Conservation (phyloP, 371 early-diverging fungal species). For the Syncephalastrum racemosum region DNA sequence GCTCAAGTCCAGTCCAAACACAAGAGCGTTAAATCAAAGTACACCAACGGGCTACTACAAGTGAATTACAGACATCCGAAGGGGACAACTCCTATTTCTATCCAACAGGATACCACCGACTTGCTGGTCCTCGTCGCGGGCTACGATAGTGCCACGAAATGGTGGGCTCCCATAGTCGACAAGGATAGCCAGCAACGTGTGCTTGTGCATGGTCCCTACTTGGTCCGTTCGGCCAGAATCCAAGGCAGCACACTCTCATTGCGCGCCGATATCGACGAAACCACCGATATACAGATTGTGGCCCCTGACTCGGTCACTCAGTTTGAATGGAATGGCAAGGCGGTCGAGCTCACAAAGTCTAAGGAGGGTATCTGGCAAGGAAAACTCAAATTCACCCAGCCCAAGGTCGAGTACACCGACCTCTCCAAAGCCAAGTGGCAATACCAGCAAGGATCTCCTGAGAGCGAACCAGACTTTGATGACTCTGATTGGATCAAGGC, state of each 20-base stretch:
- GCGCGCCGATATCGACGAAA: no score
- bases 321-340: no score
- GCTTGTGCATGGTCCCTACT: no score
- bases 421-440: no score
- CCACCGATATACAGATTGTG: no score
- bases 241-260: no score
- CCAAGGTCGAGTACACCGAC: no score
- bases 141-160: slow-evolving; percentile 15
- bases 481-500: slow-evolving; percentile 12
- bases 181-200: not conserved
- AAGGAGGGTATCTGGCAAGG: no score
- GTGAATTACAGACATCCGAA: slow-evolving; percentile 21
- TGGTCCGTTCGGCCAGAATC: no score
- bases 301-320: no score
- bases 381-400: no score
- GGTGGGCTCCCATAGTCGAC: slow-evolving; percentile 17
- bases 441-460: slow-evolving; percentile 6
- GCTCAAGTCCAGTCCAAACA: slow-evolving; percentile 1
- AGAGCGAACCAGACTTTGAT: slow-evolving; percentile 12
- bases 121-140: slow-evolving; percentile 16
- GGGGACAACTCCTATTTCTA: slow-evolving; percentile 14
- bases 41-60: slow-evolving; percentile 7
- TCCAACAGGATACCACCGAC: slow-evolving; percentile 5
- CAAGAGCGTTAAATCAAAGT: slow-evolving; percentile 3
- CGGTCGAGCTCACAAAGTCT: no score